Conservation (phyloP, 1,284 basidiomycete species). For the Malassezia furfur region DNA sequence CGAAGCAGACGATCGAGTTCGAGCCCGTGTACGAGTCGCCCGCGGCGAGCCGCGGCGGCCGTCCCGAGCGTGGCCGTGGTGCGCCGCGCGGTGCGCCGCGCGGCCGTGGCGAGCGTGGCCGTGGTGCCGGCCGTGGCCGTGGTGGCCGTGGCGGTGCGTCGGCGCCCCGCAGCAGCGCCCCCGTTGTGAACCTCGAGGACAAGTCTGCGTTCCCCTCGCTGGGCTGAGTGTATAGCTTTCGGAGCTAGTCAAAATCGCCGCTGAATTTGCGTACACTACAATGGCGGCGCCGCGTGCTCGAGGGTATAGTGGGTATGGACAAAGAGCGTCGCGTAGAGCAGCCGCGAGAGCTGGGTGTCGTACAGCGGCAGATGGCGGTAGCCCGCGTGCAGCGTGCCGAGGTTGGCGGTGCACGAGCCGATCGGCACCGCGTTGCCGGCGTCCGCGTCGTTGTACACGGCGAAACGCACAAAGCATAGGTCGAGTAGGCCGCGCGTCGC, state of each 20-base stretch:
- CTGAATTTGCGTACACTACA: no score
- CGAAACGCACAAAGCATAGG: conserved; percentile 41
- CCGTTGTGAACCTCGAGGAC: conserved; percentile 53
- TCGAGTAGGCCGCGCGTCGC: conserved; percentile 38
- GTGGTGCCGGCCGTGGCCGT: conserved; percentile 27
- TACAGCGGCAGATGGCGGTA: conserved; percentile 42
- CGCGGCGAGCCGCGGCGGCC: conserved; percentile 1
- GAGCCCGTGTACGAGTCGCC: conserved; percentile 40
- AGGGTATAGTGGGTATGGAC: conserved; percentile 24
- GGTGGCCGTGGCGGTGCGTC: conserved; percentile 52
- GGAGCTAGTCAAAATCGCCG: background rate
- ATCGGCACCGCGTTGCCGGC: conserved; percentile 2
- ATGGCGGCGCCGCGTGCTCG: background rate
- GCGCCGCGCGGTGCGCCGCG: conserved; percentile 15
- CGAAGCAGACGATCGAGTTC: conserved; percentile 42
- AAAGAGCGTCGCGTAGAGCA: conserved; percentile 42
- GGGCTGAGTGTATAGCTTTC: conserved; percentile 18
- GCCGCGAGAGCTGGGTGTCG: conserved; percentile 36
- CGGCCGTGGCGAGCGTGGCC: conserved; percentile 27
- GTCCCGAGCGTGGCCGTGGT: conserved; percentile 14
- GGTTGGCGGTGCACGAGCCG: conserved; percentile 16
- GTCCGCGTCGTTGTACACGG: conserved; percentile 33
- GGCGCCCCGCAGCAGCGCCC: conserved; percentile 52
- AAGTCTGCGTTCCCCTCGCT: conserved; percentile 45
- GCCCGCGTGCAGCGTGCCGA: conserved; percentile 27